These are phyloP conservation scores for Iris macrosiphon DNA, from an alignment of 106 monocot genomes.

Conservation along the genomic window DNA sequence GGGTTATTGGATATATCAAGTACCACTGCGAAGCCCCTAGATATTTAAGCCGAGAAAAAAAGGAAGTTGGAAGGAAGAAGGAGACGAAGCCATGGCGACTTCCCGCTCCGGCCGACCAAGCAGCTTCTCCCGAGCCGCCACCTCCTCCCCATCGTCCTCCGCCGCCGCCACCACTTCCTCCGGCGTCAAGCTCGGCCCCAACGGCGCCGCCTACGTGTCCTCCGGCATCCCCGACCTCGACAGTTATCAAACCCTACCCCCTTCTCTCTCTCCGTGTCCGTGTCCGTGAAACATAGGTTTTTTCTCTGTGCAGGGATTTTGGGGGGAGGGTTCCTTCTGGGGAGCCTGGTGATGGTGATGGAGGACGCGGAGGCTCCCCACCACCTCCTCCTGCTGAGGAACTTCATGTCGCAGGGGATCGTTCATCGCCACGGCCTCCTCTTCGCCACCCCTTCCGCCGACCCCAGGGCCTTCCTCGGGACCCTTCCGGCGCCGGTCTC, in stretches of 20 bases:
- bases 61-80: too few species aligned
- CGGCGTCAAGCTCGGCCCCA: slow-evolving; percentile 41
- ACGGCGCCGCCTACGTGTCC: slow-evolving; percentile 59
- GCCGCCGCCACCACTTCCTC: not conserved
- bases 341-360: slow-evolving; percentile 74
- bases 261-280: not conserved
- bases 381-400: slow-evolving; percentile 76
- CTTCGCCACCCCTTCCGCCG: slow-evolving; percentile 52
- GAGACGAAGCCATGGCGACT: slow-evolving; percentile 16
- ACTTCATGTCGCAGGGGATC: slow-evolving; percentile 90
- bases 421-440: slow-evolving; percentile 74
- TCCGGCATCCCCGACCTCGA: slow-evolving; percentile 91
- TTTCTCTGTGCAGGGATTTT: slow-evolving; percentile 39
- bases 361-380: slow-evolving; percentile 93
- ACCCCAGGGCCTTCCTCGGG: slow-evolving; percentile 73
- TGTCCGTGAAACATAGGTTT: not conserved
- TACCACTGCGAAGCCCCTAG: too few species aligned
- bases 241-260: slow-evolving; percentile 20
- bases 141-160: slow-evolving; percentile 9
- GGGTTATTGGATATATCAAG: too few species aligned
- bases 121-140: slow-evolving; percentile 45
- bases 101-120: slow-evolving; percentile 13
- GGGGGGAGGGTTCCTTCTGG: slow-evolving; percentile 76
- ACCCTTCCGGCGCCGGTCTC: slow-evolving; percentile 61
- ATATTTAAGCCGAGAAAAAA: too few species aligned